These are phyloP conservation scores for Fonticula alba DNA, from an alignment of 78 protist species.

Conservation along the genomic window DNA sequence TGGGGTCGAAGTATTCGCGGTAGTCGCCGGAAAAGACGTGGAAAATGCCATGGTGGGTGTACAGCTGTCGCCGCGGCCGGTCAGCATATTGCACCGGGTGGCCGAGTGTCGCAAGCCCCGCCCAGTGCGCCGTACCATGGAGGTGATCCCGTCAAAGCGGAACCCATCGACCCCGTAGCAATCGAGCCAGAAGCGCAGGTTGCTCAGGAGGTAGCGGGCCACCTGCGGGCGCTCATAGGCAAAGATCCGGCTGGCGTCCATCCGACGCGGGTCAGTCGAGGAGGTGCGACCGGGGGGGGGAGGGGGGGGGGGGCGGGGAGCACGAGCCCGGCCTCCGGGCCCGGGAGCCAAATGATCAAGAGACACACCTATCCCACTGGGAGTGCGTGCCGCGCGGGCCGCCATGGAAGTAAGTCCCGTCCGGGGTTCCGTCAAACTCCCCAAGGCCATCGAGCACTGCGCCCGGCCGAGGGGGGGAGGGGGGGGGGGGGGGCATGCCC, in stretches of 20 bases:
- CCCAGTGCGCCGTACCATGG: slow-evolving; percentile 9
- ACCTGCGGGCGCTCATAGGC: slow-evolving; percentile 69
- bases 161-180: slow-evolving; percentile 83
- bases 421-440: slow-evolving; percentile 59
- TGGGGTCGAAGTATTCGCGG: slow-evolving; percentile 67
- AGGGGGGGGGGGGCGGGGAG: no score
- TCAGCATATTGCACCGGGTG: background rate
- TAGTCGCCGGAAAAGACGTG: slow-evolving; percentile 35
- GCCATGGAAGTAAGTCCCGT: slow-evolving; percentile 69
- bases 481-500: no score
- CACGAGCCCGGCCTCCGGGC: no score
- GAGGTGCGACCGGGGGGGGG: no score
- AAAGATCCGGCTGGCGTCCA: slow-evolving; percentile 68
- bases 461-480: no score
- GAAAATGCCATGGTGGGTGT: slow-evolving; percentile 68
- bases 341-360: no score
- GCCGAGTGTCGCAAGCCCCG: background rate
- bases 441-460: slow-evolving; percentile 75
- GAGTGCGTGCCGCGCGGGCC: slow-evolving; percentile 27
- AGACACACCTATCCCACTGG: slow-evolving; percentile 48
- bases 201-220: slow-evolving; percentile 71
- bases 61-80: slow-evolving; percentile 32
- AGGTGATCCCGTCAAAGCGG: slow-evolving; percentile 87
- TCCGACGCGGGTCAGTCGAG: no score
- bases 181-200: slow-evolving; percentile 43